Evolutionary conservation across 2,329 filamentous ascomycete species (phyloP).

Genomic region (Penicillium sp.): DNA sequence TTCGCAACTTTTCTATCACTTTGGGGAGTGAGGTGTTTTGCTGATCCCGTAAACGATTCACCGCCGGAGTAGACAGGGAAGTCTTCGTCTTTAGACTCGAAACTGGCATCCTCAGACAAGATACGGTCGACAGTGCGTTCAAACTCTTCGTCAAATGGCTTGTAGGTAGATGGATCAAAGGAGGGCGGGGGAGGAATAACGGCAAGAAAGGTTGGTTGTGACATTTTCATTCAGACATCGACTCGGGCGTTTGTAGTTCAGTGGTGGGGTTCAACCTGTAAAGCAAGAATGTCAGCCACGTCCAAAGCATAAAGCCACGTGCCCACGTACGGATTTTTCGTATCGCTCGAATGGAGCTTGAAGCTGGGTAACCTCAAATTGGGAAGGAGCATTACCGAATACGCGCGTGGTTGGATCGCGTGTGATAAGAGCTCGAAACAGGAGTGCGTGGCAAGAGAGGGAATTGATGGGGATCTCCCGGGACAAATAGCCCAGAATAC

Average conservation of each 20-base stretch:
- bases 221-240: background rate
- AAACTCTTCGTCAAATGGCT: constrained; percentile 20
- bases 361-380: background rate
- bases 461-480: background rate
- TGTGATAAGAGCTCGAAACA: background rate
- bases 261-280: background rate
- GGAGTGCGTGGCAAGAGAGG: background rate
- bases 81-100: constrained; percentile 11
- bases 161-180: constrained; percentile 19
- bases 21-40: background rate
- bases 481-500: background rate
- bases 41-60: background rate
- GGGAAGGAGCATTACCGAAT: background rate
- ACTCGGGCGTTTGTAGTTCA: background rate
- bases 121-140: constrained; percentile 24
- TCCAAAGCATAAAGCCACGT: background rate
- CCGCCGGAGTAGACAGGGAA: constrained; percentile 1
- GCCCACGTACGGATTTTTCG: background rate
- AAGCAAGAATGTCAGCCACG: background rate
- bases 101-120: constrained; percentile 24
- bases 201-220: constrained; percentile 3
- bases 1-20: background rate
- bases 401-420: background rate
- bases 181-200: constrained; percentile 21
- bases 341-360: background rate